Evolutionary conservation across 2,329 filamentous ascomycete genomes (phyloP).

Genomic region (Kalmusia sp.): DNA sequence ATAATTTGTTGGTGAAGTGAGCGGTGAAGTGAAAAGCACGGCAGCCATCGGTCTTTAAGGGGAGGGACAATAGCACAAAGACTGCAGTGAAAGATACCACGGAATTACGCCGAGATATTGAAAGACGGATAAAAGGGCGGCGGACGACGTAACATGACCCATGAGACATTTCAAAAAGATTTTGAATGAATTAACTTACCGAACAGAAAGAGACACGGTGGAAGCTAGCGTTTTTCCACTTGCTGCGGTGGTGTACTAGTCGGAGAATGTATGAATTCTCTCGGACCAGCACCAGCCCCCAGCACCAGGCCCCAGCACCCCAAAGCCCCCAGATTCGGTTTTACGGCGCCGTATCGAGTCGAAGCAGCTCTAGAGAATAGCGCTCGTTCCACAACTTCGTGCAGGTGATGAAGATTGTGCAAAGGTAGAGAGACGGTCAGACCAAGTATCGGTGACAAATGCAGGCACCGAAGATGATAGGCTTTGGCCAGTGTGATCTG

Average conservation of each 20-base stretch:
- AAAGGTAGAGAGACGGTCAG: too few species aligned
- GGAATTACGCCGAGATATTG: background rate
- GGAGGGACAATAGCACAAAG: background rate
- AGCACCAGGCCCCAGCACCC: too few species aligned
- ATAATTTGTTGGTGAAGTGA: background rate
- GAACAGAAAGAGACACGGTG: slow-evolving; percentile 37
- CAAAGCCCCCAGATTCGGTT: too few species aligned
- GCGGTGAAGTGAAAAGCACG: background rate
- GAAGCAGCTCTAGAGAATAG: too few species aligned
- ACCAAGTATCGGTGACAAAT: too few species aligned
- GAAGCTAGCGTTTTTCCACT: background rate
- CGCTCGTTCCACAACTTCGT: too few species aligned
- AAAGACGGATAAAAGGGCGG: background rate
- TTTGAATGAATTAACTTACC: slow-evolving; percentile 32
- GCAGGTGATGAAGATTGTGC: too few species aligned
- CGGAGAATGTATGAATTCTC: slow-evolving; percentile 4
- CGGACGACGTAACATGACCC: background rate
- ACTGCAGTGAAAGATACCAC: background rate
- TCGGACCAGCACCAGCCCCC: slow-evolving; percentile 1
- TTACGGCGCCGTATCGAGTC: too few species aligned
- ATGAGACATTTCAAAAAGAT: background rate
- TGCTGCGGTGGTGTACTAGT: background rate
- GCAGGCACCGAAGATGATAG: too few species aligned
- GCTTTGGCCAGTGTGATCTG: too few species aligned
- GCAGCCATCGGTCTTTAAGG: background rate